A percentile compares a stretch with the other conserved stretches of the same genome.
phyloP scores from a whole-genome alignment of 352 stramenopile genomes.

The Phytophthora kernoviae region DNA sequence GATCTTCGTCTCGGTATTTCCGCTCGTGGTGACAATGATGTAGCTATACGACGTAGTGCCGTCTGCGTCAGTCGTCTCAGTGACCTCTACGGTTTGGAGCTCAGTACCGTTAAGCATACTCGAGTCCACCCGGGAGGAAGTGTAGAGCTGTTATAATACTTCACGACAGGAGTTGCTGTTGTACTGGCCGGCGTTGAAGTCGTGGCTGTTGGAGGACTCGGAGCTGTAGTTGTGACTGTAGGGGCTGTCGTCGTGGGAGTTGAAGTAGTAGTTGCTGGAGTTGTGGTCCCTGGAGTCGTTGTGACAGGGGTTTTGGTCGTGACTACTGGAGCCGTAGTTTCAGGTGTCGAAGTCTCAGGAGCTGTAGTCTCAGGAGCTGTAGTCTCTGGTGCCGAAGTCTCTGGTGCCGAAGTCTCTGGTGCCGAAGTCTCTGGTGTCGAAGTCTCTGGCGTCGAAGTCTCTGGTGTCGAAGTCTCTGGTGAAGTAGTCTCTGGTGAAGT shows the following conservation, averaged over 20 bases:
- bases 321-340: neutral
- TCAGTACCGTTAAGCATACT: slow-evolving; percentile 42
- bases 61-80: slow-evolving; percentile 29
- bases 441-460: too few relatives aligned
- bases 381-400: too few relatives aligned
- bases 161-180: slow-evolving; percentile 20
- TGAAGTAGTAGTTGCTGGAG: neutral
- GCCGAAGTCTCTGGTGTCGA: too few relatives aligned
- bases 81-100: slow-evolving; percentile 45
- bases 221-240: slow-evolving; percentile 3
- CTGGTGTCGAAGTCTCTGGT: too few relatives aligned
- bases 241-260: slow-evolving; percentile 1
- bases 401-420: too few relatives aligned
- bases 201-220: neutral
- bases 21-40: slow-evolving; percentile 44
- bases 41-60: slow-evolving; percentile 43
- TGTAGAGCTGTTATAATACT: slow-evolving; percentile 44
- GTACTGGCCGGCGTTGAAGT: slow-evolving; percentile 6
- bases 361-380: too few relatives aligned
- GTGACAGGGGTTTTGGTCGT: neutral
- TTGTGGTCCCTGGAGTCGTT: neutral
- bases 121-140: slow-evolving; percentile 34
- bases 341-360: too few relatives aligned
- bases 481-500: too few relatives aligned
- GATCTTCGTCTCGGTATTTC: slow-evolving; percentile 22